These are phyloP conservation scores for Dillenia suffruticosa DNA, from an alignment of 164 flowering plant species.

Conservation along the genomic window DNA sequence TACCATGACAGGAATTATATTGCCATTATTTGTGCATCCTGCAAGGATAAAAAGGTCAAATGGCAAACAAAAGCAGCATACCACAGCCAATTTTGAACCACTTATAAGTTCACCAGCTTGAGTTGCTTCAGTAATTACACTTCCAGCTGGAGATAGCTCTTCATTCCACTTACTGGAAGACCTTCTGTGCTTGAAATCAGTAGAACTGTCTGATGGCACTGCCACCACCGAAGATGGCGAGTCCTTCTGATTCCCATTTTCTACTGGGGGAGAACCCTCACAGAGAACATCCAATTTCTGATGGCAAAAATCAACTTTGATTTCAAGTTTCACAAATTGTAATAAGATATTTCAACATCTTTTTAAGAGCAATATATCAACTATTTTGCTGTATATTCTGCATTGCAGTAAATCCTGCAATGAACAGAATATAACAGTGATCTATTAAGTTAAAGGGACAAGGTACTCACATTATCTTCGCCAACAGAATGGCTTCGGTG, in stretches of 20 bases:
- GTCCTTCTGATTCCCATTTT: conserved; percentile 49
- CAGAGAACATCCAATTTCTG: conserved; percentile 50
- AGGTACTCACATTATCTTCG: conserved; percentile 71
- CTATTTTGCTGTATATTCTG: no score
- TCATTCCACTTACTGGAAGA: conserved; percentile 81
- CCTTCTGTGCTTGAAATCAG: conserved; percentile 50
- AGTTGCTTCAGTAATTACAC: conserved; percentile 65
- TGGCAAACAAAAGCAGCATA: conserved; percentile 17
- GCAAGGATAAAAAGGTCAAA: no score
- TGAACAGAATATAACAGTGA: no score
- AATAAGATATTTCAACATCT: no score
- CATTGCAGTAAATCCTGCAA: no score
- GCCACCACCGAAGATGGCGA: conserved; percentile 37
- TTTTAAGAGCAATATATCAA: no score
- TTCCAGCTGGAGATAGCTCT: conserved; percentile 57
- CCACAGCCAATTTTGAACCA: conserved; percentile 38
- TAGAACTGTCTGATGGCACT: conserved; percentile 31
- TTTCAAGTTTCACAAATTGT: no score
- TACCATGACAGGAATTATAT: no score
- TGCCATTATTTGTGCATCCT: no score
- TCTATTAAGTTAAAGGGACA: neutral
- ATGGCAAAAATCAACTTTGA: conserved; percentile 8
- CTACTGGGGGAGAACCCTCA: conserved; percentile 48
- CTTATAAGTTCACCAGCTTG: conserved; percentile 67
- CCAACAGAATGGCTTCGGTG: conserved; percentile 58